Base-by-base conservation (phyloP, 257 asterid species). In the Plantago major region DNA sequence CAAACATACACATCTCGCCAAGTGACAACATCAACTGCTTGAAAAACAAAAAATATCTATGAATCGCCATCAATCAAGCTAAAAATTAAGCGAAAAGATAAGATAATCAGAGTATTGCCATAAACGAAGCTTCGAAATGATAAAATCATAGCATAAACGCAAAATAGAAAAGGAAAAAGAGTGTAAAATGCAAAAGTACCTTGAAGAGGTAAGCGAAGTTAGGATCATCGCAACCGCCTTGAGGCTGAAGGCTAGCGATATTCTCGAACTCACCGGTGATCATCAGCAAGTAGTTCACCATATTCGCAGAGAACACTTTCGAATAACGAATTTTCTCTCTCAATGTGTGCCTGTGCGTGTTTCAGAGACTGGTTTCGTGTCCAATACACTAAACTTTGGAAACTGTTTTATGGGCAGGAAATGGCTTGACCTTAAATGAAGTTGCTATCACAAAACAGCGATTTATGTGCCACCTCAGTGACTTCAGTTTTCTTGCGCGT, bases 191-290 rank as follows among this genome's bases (percentile, higher is more conserved):
- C 10, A 28, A 44, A 13, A 12, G 28, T 63, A 84, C 97, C 90
- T 90, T 87, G 77, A 84, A 75, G 80, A 74, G 69, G 82, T 71
- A 90, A 42, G 82, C 52, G 87, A 82, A 78, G 82, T 73, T 78
- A 58, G 86, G 82, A 67, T 90, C 90, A 63, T 81, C 80, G 55
- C 86, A 81, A 18, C 97, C 97, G 60, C 75, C 97, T 47, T 81
- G 84, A 56, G 95, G 97, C 82, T 83, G 95, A 69, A 90, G 85
- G 48, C 77, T 68, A 42, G 92, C 80, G 66, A 90, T 81, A 66
- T 81, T 90, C 48, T 90, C 97, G 70, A 90, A 86, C 50, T 90
- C 95, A 42, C 90, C 95, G 42, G 73, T 68, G 73, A 90, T 90
- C 82, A 54, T 76, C 79, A 84, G 46, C 81, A 65, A 2, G 78